Evolutionary conservation across 306 rosid species (phyloP).

Genomic region (Prunus salicina): DNA sequence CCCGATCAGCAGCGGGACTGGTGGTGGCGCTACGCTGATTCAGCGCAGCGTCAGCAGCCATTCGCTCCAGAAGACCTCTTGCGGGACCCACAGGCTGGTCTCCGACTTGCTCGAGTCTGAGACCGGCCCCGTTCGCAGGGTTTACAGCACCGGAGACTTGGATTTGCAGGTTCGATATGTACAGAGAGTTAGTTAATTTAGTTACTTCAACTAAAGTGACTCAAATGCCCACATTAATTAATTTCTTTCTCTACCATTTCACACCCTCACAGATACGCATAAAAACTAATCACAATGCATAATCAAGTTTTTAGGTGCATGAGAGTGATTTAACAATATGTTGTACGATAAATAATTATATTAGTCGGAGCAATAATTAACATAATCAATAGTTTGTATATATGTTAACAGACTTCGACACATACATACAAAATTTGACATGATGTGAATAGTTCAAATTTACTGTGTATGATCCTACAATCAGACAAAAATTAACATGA

Average conservation of each 20-base stretch:
- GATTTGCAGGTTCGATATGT: slow-evolving; percentile 50
- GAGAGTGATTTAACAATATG: background rate
- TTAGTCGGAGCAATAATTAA: background rate
- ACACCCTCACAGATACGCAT: background rate
- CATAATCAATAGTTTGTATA: no score
- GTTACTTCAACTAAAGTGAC: background rate
- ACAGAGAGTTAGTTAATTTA: background rate
- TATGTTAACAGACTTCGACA: no score
- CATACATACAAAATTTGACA: no score
- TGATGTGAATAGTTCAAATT: no score
- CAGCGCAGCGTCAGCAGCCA: slow-evolving; percentile 60
- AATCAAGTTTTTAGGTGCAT: background rate
- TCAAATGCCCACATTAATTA: background rate
- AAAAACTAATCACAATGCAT: background rate
- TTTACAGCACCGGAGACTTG: slow-evolving; percentile 61
- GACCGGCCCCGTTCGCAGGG: slow-evolving; percentile 51
- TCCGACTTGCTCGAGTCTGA: slow-evolving; percentile 35
- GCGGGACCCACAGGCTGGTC: slow-evolving; percentile 38
- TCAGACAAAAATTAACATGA: background rate
- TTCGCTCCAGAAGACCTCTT: slow-evolving; percentile 39
- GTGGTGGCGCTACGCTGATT: slow-evolving; percentile 10
- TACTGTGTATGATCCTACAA: no score
- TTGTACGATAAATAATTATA: background rate
- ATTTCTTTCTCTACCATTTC: background rate
- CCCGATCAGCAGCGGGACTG: background rate